Evolutionary conservation across 805 yeast genomes (phyloP).

Genomic region (Candida tallmaniae): DNA sequence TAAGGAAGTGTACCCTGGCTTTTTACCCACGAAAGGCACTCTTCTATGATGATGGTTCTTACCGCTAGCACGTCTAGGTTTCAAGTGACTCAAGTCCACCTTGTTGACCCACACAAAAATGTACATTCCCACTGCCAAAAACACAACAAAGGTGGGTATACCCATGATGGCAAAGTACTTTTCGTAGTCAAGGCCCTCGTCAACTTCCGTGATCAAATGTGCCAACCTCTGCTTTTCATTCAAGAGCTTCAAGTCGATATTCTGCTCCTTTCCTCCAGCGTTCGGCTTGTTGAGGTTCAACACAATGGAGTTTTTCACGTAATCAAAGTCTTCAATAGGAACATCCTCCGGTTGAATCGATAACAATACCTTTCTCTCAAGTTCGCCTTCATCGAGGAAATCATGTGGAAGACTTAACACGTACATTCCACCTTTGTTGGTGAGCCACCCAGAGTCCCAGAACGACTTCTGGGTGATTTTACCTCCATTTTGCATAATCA

Average conservation of each 20-base stretch:
- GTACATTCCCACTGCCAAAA: constrained; percentile 62
- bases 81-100: constrained; percentile 40
- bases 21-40: constrained; percentile 20
- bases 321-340: constrained; percentile 61
- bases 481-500: constrained; percentile 37
- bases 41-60: constrained; percentile 24
- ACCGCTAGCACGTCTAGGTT: constrained; percentile 23
- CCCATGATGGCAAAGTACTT: constrained; percentile 62
- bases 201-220: constrained; percentile 25
- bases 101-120: constrained; percentile 54
- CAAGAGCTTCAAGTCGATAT: constrained; percentile 36
- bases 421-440: constrained; percentile 54
- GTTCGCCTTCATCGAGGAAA: constrained; percentile 52
- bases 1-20: constrained; percentile 21
- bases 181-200: constrained; percentile 48
- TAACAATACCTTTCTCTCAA: constrained; percentile 53
- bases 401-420: constrained; percentile 57
- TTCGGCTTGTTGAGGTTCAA: constrained; percentile 50
- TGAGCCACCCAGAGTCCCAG: constrained; percentile 68
- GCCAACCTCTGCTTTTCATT: constrained; percentile 23
- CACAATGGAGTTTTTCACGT: constrained; percentile 38
- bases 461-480: constrained; percentile 40
- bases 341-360: constrained; percentile 71
- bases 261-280: constrained; percentile 45
- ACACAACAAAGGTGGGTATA: constrained; percentile 61